Base-by-base conservation (phyloP, 345 rosid genomes). In the Salix viminalis region DNA sequence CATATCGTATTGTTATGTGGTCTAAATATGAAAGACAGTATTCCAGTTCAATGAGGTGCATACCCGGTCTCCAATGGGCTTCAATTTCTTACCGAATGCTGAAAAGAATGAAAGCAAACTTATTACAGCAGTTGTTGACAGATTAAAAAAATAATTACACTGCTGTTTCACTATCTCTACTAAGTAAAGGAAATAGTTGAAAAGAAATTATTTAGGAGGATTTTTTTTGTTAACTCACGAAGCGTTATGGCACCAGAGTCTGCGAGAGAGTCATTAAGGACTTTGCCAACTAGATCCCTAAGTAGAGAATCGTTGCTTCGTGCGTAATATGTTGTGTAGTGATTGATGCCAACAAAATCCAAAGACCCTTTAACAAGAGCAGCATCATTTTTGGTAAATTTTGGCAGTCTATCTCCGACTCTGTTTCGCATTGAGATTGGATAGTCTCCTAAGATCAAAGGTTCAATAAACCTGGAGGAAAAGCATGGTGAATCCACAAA, bases 281-380 rank as follows among this genome's bases (percentile, higher is more conserved):
- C 30, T n/a, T 5, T 14, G 18, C 87, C 85, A 12, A 91, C 71
- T 58, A 84, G 24, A 72, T 62, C 76, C 8, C 71, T 32, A 23
- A 1, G 85, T 71, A 34, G 72, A 8, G 52, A 37, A 18, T 23
- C 52, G 67, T 87, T 87, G 69, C 80, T 77, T 66, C 75, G 79
- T 30, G 92, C 97, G 67, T 93, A 96, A 60, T 44, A 91, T 2
- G 98, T 93, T 42, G 99, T 96, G 79, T 96, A 96, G 79, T 96
- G 99, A 79, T 96, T 96, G 48, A 96, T 91, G 67, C 99, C 99
- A 15, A 96, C 91, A 73, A 93, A 96, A 79, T 96, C 99, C 70
- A 90, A 67, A 13, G 99, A 96, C 37, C 96, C 97, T 84, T 93
- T 93, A 0, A 90, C 64, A 62, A 96, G 83, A 73, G 84, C 70